phyloP scores from a whole-genome alignment of 2,329 filamentous ascomycete species.

The Pseudopyrenochaeta lycopersici region DNA sequence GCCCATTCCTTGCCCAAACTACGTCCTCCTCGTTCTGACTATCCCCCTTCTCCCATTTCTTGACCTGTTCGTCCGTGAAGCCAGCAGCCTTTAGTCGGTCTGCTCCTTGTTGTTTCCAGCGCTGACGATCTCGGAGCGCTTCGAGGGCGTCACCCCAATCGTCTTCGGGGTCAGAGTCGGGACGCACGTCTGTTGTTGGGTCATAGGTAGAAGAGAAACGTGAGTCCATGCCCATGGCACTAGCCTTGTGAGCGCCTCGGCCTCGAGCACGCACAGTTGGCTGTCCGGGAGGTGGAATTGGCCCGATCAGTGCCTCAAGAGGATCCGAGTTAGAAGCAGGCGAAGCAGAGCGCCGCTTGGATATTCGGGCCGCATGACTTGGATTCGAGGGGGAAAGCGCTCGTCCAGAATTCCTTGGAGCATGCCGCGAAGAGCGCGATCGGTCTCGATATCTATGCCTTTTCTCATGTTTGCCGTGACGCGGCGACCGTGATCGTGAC shows the following conservation, averaged over 20 bases:
- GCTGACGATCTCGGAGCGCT: constrained; percentile 79
- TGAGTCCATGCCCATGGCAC: constrained; percentile 72
- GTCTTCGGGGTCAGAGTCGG: constrained; percentile 60
- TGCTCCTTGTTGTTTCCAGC: constrained; percentile 78
- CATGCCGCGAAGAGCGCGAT: constrained; percentile 19
- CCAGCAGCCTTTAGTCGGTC: constrained; percentile 79
- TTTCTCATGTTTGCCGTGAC: constrained; percentile 14
- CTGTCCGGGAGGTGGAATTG: constrained; percentile 64
- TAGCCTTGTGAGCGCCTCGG: constrained; percentile 42
- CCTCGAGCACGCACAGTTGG: constrained; percentile 51
- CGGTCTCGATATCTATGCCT: constrained; percentile 15
- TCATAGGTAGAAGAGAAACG: constrained; percentile 77
- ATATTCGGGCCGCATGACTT: not conserved
- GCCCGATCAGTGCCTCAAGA: constrained; percentile 79
- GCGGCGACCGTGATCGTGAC: constrained; percentile 29
- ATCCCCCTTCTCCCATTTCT: constrained; percentile 72
- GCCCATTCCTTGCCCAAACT: constrained; percentile 75
- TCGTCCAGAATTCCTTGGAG: not conserved
- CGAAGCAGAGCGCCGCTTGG: constrained; percentile 16
- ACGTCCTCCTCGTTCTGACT: constrained; percentile 73
- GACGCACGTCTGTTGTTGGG: constrained; percentile 65
- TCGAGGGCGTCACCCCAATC: constrained; percentile 86
- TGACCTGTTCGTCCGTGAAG: constrained; percentile 78
- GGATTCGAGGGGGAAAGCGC: not conserved
- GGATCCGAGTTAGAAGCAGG: constrained; percentile 69